Percentiles rank a stretch among this genome's conserved stretches.
These are phyloP conservation scores for Cordyceps cateniannulata DNA, from an alignment of 2,329 filamentous ascomycete genomes.

Conservation along the genomic window DNA sequence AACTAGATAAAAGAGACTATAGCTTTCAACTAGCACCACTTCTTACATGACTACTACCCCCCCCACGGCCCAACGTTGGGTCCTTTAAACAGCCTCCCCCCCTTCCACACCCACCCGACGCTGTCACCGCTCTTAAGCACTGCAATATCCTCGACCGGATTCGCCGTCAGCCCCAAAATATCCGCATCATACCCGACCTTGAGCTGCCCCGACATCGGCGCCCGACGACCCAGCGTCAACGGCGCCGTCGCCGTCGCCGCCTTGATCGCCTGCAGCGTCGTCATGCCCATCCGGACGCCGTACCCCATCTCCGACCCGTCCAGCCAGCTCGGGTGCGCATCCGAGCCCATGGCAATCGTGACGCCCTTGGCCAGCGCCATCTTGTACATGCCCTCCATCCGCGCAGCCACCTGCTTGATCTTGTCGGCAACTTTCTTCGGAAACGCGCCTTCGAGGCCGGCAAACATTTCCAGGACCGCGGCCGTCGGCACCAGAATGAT, in stretches of 20 bases:
- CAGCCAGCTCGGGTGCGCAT: constrained; percentile 28
- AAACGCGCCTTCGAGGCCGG: constrained; percentile 28
- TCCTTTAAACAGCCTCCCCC: constrained; percentile 34
- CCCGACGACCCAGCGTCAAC: constrained; percentile 35
- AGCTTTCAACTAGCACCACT: no score
- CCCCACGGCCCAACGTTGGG: constrained; percentile 33
- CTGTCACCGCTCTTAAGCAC: constrained; percentile 31
- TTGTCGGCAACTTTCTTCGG: constrained; percentile 28
- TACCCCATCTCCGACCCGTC: constrained; percentile 38
- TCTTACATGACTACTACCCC: constrained; percentile 18
- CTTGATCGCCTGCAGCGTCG: constrained; percentile 43
- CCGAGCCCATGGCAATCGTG: constrained; percentile 34
- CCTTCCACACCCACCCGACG: constrained; percentile 37
- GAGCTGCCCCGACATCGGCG: constrained; percentile 38
- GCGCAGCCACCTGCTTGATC: constrained; percentile 24
- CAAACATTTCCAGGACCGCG: constrained; percentile 27
- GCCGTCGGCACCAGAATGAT: constrained; percentile 33
- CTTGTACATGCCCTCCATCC: constrained; percentile 30
- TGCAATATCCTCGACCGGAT: constrained; percentile 36
- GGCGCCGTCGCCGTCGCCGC: constrained; percentile 38
- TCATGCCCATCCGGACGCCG: constrained; percentile 43
- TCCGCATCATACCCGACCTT: constrained; percentile 43
- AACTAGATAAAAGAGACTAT: no score
- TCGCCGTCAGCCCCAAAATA: constrained; percentile 34
- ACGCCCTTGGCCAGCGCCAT: constrained; percentile 31